Evolutionary conservation across 371 early-diverging fungal genomes (phyloP).

Genomic region (Mortierella sp.): DNA sequence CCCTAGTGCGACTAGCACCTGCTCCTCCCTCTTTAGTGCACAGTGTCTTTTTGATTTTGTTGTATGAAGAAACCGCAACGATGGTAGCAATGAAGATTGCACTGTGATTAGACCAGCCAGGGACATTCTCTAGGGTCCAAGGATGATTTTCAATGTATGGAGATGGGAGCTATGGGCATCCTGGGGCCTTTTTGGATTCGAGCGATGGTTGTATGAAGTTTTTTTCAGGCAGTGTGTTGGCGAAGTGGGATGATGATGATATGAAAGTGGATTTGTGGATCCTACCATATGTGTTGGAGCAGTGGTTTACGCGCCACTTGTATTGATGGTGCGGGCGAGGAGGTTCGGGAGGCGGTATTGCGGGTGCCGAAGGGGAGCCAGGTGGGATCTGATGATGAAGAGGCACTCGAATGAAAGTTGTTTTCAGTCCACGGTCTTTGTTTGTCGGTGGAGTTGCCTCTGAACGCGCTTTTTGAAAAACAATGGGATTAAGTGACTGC

Average conservation of each 20-base stretch:
- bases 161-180: conserved; percentile 20
- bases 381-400: conserved; percentile 24
- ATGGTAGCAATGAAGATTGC: conserved; percentile 16
- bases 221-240: neutral
- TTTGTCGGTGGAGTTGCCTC: conserved; percentile 4
- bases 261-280: conserved; percentile 14
- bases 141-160: conserved; percentile 14
- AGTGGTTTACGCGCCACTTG: conserved; percentile 18
- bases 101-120: neutral
- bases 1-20: conserved; percentile 33
- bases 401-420: conserved; percentile 13
- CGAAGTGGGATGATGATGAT: neutral
- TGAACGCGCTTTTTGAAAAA: neutral
- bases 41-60: conserved; percentile 16
- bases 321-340: conserved; percentile 18
- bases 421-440: neutral
- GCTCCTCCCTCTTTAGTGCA: neutral
- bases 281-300: conserved; percentile 48
- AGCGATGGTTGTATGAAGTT: conserved; percentile 39
- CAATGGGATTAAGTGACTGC: neutral
- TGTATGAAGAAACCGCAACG: conserved; percentile 39
- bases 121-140: conserved; percentile 12
- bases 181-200: conserved; percentile 33
- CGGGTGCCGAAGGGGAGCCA: conserved; percentile 6
- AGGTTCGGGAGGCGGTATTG: conserved; percentile 10